Evolutionary conservation across 176 grass and related monocot genomes (phyloP).

Genomic region (barley (Hordeum vulgare)): MorexV3_pseudomolecules_assembly NC_058522.1:530488917-530489416

Average conservation of each 20-base stretch:
- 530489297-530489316: conserved; percentile 12
- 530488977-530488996: not conserved
- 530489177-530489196: not conserved
- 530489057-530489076: not conserved
- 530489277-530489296: not conserved
- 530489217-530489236: conserved; percentile 16
- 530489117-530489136: not conserved
- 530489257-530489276: not conserved
- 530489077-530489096: not conserved
- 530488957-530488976: not conserved
- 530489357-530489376: conserved; percentile 3
- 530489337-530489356: conserved; percentile 5
- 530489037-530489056: not conserved
- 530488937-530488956: not conserved
- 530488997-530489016: conserved; percentile 1
- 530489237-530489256: conserved; percentile 11
- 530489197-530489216: not conserved
- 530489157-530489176: not conserved
- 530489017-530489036: not conserved
- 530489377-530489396: not conserved
- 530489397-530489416: not conserved
- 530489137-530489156: not conserved
- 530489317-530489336: conserved; percentile 8
- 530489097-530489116: not conserved
- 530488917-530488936: not conserved